A percentile compares a stretch with the other conserved stretches of the same genome.
Evolutionary conservation across 768 basidiomycete genomes (phyloP).

Genomic region (Auricularia sp.): DNA sequence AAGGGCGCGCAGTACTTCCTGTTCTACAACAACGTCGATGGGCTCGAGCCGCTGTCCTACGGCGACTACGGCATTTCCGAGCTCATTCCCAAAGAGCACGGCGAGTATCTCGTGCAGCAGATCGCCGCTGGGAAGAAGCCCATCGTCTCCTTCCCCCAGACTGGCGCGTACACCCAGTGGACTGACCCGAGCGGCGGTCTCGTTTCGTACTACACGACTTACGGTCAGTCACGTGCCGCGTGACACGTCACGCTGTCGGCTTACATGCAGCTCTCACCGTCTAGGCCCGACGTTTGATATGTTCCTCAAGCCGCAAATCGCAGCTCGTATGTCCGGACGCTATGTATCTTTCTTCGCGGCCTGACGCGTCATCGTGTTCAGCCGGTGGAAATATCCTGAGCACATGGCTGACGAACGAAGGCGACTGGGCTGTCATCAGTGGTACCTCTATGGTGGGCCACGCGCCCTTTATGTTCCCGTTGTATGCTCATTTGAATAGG

Average conservation of each 20-base stretch:
- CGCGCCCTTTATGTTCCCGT: not conserved
- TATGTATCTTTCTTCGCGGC: not conserved
- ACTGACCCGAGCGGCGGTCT: constrained; percentile 46
- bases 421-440: constrained; percentile 30
- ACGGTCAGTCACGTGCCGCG: constrained; percentile 22
- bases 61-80: constrained; percentile 39
- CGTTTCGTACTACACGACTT: constrained; percentile 45
- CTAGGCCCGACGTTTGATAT: constrained; percentile 42
- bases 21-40: not conserved
- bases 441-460: constrained; percentile 13
- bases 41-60: not conserved
- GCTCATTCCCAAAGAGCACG: constrained; percentile 45
- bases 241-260: not conserved
- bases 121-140: constrained; percentile 34
- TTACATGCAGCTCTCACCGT: not conserved
- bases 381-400: constrained; percentile 40
- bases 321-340: not conserved
- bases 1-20: not conserved
- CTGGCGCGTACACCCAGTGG: constrained; percentile 30
- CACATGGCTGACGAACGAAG: constrained; percentile 31
- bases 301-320: constrained; percentile 20
- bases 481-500: constrained; percentile 15
- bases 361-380: not conserved
- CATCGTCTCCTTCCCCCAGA: constrained; percentile 38
- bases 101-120: constrained; percentile 42